Conservation (phyloP, 768 basidiomycete species). For the Mycena epipterygia region DNA sequence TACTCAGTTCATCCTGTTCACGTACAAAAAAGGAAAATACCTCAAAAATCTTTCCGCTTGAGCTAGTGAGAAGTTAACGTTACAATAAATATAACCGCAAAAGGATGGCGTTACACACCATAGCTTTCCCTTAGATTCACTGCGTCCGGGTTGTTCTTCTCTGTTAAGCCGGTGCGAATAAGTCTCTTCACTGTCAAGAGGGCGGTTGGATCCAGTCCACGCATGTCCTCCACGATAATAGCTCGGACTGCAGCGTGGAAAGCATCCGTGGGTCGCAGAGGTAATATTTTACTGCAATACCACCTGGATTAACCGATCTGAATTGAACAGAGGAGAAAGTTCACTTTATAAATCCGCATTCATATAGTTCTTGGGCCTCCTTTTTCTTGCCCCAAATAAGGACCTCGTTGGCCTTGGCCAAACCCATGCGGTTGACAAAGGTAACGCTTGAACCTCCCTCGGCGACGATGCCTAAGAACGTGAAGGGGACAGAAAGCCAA, state of each 20-base stretch:
- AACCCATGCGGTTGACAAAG: conserved; percentile 78
- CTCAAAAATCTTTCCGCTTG: conserved; percentile 77
- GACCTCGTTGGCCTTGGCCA: conserved; percentile 78
- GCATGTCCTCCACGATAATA: conserved; percentile 66
- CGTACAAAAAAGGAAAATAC: neutral
- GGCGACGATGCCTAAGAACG: conserved; percentile 75
- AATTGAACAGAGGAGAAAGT: neutral
- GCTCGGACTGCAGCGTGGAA: conserved; percentile 69
- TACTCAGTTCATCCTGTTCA: neutral
- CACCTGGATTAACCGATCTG: conserved; percentile 15
- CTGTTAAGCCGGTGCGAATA: conserved; percentile 67
- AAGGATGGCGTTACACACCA: conserved; percentile 45
- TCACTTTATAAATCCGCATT: conserved; percentile 78
- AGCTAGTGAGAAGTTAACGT: conserved; percentile 45
- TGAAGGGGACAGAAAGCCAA: conserved; percentile 78
- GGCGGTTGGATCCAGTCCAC: conserved; percentile 69
- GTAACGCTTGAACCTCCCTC: conserved; percentile 80
- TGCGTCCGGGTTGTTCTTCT: conserved; percentile 74
- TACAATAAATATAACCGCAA: conserved; percentile 1
- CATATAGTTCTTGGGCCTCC: conserved; percentile 66
- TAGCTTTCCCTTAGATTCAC: conserved; percentile 79
- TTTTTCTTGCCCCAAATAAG: conserved; percentile 80
- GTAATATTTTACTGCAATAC: conserved; percentile 70
- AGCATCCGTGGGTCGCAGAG: conserved; percentile 60
- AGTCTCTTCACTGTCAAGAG: conserved; percentile 67